Base-by-base conservation (phyloP, 2,329 filamentous ascomycete genomes). In the Metarhizium anisopliae region DNA sequence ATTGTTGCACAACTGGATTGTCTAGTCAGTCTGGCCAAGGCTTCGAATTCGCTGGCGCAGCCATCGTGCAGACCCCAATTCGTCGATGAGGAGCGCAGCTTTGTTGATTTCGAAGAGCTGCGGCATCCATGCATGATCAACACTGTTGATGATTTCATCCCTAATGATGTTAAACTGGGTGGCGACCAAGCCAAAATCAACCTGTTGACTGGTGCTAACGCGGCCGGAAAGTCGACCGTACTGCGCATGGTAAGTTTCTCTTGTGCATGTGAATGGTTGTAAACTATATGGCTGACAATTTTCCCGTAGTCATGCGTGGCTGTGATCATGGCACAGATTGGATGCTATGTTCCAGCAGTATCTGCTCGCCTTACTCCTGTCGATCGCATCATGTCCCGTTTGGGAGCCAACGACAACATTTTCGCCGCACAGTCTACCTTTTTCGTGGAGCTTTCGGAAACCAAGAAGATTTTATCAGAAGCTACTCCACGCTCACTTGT, bases 331-430 rank as follows among this genome's bases (percentile, higher is more conserved):
- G 94, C 94, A 0, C 94, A 99, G 68, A 87, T 99, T 35, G 94
- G 94, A 55, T 96, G 93, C 70, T 88, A 95, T 62, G 84, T 99
- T 1, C 94, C 94, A 1, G 92, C 90, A 57, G 77, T 81, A 18
- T 90, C 85, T 3, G 94, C 94, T 1, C 84, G 81, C 2, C 79
- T 99, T 49, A 97, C 93, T 0, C 93, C 94, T 0, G 85, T 95
- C 3, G 94, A 99, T 68, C 89, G 94, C 55, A 97, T 99, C 76
- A 99, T 99, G 94, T 97, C 93, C 10, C 90, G 94, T 50, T 83
- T 99, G 0, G 94, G 94, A 10, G 94, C 94, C 51, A 96, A 97
- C 66, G 94, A 99, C 82, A 97, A 97, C 71, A 99, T 99, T 64
- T 97, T 99, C 68, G 94, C 93, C 1, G 90, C 93, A 0, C 94